phyloP scores from a whole-genome alignment of 441 rosid genomes.

The Populus hybrid region DNA sequence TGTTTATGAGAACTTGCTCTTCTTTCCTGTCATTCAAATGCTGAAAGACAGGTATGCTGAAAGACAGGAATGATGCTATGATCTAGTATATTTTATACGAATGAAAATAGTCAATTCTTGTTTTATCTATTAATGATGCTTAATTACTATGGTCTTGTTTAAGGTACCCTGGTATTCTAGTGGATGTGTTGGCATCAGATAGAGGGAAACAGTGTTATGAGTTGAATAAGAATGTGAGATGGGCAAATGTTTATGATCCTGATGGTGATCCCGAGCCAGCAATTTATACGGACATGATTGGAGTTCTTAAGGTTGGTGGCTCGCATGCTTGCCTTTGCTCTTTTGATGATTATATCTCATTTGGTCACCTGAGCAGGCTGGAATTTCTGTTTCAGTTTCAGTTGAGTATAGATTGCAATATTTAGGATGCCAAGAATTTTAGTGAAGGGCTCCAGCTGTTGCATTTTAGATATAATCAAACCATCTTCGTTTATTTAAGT shows the following conservation, averaged over 20 bases:
- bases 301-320: constrained; percentile 64
- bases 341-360: not conserved
- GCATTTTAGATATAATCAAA: too few relatives aligned
- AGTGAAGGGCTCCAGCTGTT: too few relatives aligned
- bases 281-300: constrained; percentile 77
- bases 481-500: too few relatives aligned
- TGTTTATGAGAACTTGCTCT: constrained; percentile 85
- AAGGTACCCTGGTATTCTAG: constrained; percentile 90
- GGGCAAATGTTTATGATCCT: constrained; percentile 79
- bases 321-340: not conserved
- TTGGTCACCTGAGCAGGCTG: not conserved
- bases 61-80: not conserved
- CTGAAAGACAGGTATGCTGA: constrained; percentile 70
- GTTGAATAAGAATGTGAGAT: constrained; percentile 90
- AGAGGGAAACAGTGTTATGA: constrained; percentile 94
- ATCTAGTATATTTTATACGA: not conserved
- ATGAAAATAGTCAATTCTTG: not conserved
- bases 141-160: not conserved
- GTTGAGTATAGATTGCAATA: too few relatives aligned
- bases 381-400: not conserved
- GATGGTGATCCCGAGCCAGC: constrained; percentile 91
- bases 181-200: constrained; percentile 61
- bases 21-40: constrained; percentile 81
- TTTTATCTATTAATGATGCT: not conserved
- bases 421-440: too few relatives aligned